Base-by-base conservation (phyloP, 768 basidiomycete genomes). In the Suillus weaverae region DNA sequence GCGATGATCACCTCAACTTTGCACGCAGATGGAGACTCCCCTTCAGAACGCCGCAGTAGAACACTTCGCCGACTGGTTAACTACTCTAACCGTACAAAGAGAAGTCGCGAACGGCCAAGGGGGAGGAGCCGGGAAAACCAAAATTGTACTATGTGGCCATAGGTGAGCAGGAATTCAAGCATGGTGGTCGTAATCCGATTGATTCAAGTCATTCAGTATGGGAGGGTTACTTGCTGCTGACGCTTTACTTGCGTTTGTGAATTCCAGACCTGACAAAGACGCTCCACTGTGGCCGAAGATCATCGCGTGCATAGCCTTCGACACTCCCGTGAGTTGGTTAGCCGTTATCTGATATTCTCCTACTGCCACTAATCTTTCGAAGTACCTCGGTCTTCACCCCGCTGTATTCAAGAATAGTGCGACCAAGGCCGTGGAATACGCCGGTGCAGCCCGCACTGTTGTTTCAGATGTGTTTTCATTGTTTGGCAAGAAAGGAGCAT, bases 321-420 rank as follows among this genome's bases (percentile, higher is more conserved):
- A 98, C 72, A 97, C 96, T 0, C 96, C 95, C 11, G 95, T 93
- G 76, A 70, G 87, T 73, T 38, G 60, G n/a, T n/a, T 68, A 6
- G 32, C 39, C 32, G 10, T 54, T 9, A 64, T 62, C 32, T 51
- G 39, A 35, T 46, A 20, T 39, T 46, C 32, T 44, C 56, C n/a
- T 9, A 44, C 8, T 18, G 22, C 57, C 65, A 39, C 22, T 9
- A 13, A 50, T 64, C 9, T 65, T 30, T 30, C 69, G 10, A 68
- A 97, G 94, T 97, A 90, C 77, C 85, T 94, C 26, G 95, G 96
- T 16, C 78, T 98, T 26, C 88, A 97, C 69, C 95, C 95, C 0
- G 80, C 81, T 62, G 87, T 95, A 39, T 92, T 95, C 82, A 95
- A 94, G 80, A 88, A 94, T 73, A 83, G 84, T 51, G 88, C 92